These are phyloP conservation scores for Neonectria coccinea DNA, from an alignment of 2,329 filamentous ascomycete species.

Conservation along the genomic window DNA sequence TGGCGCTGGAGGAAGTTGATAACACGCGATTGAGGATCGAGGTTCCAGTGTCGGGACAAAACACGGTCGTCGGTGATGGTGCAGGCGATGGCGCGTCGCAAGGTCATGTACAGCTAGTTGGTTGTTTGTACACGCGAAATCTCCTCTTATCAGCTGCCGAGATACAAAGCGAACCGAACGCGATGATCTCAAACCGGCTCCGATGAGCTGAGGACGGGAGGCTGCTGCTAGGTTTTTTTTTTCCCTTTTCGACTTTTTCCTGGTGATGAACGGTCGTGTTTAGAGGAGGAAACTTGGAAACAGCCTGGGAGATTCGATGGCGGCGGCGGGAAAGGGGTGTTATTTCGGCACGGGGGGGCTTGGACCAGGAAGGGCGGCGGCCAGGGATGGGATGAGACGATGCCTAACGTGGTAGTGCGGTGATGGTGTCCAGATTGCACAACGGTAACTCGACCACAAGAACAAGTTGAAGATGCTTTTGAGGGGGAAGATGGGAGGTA, in stretches of 20 bases:
- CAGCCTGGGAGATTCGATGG: slow-evolving; percentile 24
- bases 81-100: slow-evolving; percentile 26
- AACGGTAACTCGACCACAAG: slow-evolving; percentile 7
- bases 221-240: slow-evolving; percentile 10
- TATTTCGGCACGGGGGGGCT: slow-evolving; percentile 40
- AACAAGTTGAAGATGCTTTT: slow-evolving; percentile 2
- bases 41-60: slow-evolving; percentile 21
- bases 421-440: slow-evolving; percentile 22
- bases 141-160: slow-evolving; percentile 16
- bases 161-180: slow-evolving; percentile 18
- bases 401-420: slow-evolving; percentile 24
- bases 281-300: slow-evolving; percentile 8
- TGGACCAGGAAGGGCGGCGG: slow-evolving; percentile 39
- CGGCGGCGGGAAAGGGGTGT: slow-evolving; percentile 45
- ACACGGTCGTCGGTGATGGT: slow-evolving; percentile 10
- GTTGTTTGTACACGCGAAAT: slow-evolving; percentile 9
- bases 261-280: slow-evolving; percentile 22
- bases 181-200: slow-evolving; percentile 26
- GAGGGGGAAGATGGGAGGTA: slow-evolving; percentile 1
- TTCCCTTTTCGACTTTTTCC: slow-evolving; percentile 7
- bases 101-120: slow-evolving; percentile 27
- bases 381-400: slow-evolving; percentile 38
- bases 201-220: slow-evolving; percentile 15
- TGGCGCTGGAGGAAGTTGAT: slow-evolving; percentile 33
- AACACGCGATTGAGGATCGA: slow-evolving; percentile 38